These are phyloP conservation scores for Fusarium camptoceras DNA, from an alignment of 2,329 filamentous ascomycete genomes.

Conservation along the genomic window DNA sequence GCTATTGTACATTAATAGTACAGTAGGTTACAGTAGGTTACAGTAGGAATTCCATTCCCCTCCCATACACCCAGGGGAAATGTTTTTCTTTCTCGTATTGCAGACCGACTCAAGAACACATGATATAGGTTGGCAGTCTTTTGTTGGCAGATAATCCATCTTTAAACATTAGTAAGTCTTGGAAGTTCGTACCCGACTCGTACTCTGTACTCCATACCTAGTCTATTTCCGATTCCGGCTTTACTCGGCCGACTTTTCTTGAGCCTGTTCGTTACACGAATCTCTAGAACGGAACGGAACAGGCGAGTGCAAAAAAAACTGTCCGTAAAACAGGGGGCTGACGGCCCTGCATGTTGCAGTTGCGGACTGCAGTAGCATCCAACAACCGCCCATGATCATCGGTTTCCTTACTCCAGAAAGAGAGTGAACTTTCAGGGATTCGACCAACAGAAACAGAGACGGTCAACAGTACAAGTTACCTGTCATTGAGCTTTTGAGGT, in stretches of 20 bases:
- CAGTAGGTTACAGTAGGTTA: slow-evolving; percentile 3
- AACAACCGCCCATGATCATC: slow-evolving; percentile 20
- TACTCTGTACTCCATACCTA: slow-evolving; percentile 12
- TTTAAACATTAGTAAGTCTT: slow-evolving; percentile 13
- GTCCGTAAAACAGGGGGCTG: slow-evolving; percentile 25
- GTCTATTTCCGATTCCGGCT: background rate
- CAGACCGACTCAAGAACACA: slow-evolving; percentile 23
- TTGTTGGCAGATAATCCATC: slow-evolving; percentile 5
- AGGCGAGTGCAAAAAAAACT: background rate
- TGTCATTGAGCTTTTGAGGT: slow-evolving; percentile 6
- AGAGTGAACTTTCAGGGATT: background rate
- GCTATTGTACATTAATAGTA: background rate
- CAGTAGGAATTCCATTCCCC: slow-evolving; percentile 5
- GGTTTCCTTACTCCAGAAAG: background rate
- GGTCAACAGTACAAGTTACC: background rate
- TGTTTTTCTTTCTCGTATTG: slow-evolving; percentile 35
- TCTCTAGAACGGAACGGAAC: slow-evolving; percentile 11
- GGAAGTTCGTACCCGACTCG: slow-evolving; percentile 23
- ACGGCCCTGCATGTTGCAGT: slow-evolving; percentile 14
- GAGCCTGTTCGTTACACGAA: slow-evolving; percentile 15
- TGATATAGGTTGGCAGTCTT: slow-evolving; percentile 20
- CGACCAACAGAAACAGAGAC: background rate
- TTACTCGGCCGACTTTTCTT: slow-evolving; percentile 34
- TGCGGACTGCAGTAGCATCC: background rate
- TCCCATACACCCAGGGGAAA: slow-evolving; percentile 11